Percentiles rank a stretch among this genome's conserved stretches.
These are phyloP conservation scores for Micractinium sp. DNA, from an alignment of 139 green algal genomes.

Conservation along the genomic window DNA sequence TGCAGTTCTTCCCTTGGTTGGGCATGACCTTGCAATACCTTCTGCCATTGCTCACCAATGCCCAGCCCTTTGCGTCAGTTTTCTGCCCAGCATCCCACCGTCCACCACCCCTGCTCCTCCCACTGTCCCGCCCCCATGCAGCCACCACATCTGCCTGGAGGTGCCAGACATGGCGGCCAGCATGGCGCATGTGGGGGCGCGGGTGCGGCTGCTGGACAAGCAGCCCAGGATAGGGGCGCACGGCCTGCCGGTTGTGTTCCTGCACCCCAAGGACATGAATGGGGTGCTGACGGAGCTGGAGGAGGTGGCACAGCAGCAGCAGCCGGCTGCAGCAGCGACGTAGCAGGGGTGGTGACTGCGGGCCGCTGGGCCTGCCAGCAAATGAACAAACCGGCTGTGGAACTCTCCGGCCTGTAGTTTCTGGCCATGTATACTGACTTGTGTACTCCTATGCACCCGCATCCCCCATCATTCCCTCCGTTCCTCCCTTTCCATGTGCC, in stretches of 20 bases:
- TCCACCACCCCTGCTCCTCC: not conserved
- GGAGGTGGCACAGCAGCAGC: slow-evolving; percentile 39
- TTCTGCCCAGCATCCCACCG: not conserved
- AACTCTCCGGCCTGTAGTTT: no score
- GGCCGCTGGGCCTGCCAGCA: no score
- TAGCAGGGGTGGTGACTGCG: no score
- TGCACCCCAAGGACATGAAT: slow-evolving; percentile 67
- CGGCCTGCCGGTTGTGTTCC: slow-evolving; percentile 66
- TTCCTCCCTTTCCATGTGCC: no score
- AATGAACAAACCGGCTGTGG: no score
- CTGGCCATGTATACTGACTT: no score
- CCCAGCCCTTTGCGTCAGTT: no score
- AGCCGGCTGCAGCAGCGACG: not conserved
- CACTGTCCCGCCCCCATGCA: not conserved
- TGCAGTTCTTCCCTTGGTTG: no score
- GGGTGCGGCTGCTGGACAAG: slow-evolving; percentile 40
- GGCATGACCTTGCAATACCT: no score
- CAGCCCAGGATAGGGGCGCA: slow-evolving; percentile 70
- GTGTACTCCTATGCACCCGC: no score
- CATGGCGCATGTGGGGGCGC: slow-evolving; percentile 34
- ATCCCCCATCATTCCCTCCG: no score
- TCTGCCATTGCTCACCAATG: no score
- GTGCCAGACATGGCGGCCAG: slow-evolving; percentile 43
- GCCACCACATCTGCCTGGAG: slow-evolving; percentile 75
- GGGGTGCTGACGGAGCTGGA: slow-evolving; percentile 76